Conservation (phyloP, 352 stramenopile species). For the Pythium pyrilobum region DNA sequence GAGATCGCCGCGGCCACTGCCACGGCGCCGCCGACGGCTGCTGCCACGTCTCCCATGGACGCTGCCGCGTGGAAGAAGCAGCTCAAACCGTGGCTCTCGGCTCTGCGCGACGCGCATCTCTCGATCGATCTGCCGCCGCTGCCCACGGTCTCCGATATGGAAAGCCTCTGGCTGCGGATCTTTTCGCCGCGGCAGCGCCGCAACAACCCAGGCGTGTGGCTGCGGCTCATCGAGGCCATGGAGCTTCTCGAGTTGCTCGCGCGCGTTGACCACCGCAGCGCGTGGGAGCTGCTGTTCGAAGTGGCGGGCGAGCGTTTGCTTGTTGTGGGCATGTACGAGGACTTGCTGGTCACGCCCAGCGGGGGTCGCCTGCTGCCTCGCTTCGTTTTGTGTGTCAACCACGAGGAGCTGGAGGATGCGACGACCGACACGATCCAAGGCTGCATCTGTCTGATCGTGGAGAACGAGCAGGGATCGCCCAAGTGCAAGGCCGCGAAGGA, state of each 20-base stretch:
- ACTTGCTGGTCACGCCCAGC: background rate
- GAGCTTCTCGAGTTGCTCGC: constrained; percentile 13
- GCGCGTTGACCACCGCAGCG: constrained; percentile 4
- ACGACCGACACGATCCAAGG: constrained; percentile 3
- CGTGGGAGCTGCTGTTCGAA: constrained; percentile 12
- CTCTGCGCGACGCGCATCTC: background rate
- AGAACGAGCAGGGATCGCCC: constrained; percentile 10
- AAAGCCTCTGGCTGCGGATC: background rate
- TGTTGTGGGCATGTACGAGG: constrained; percentile 1
- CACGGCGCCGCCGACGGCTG: background rate
- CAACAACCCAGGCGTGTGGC: constrained; percentile 11
- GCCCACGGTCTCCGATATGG: constrained; percentile 13
- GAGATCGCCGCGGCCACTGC: background rate
- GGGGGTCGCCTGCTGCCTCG: background rate
- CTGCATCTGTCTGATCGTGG: constrained; percentile 4
- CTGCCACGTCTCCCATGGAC: background rate
- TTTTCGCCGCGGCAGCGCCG: background rate
- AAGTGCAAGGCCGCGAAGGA: background rate
- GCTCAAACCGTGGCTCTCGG: constrained; percentile 14
- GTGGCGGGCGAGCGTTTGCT: background rate
- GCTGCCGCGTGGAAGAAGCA: background rate
- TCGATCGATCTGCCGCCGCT: background rate
- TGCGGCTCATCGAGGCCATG: constrained; percentile 8
- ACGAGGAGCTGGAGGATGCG: constrained; percentile 3
- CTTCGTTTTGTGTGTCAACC: background rate